Conservation (phyloP, 1,139 yeast species). For the Cylindricascospora bacillispora region DNA sequence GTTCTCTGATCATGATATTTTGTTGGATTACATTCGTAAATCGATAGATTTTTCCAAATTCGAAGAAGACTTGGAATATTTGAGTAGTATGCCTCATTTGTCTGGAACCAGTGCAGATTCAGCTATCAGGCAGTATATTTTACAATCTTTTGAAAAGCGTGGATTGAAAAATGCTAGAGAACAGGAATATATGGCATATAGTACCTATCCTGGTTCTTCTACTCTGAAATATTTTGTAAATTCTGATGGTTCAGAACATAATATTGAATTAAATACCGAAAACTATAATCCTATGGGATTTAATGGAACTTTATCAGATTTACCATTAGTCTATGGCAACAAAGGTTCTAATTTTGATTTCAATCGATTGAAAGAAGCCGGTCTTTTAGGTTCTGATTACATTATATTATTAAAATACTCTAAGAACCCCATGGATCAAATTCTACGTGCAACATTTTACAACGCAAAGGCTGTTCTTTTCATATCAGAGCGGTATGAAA, state of each 20-base stretch:
- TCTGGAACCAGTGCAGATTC: slow-evolving; percentile 84
- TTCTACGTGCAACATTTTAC: slow-evolving; percentile 36
- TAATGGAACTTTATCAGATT: slow-evolving; percentile 44
- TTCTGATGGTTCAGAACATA: slow-evolving; percentile 31
- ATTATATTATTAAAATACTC: slow-evolving; percentile 57
- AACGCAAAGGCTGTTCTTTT: slow-evolving; percentile 48
- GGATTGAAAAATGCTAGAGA: slow-evolving; percentile 44
- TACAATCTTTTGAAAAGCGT: slow-evolving; percentile 43
- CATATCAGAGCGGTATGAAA: slow-evolving; percentile 20
- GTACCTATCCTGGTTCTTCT: slow-evolving; percentile 10
- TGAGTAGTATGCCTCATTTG: slow-evolving; percentile 76
- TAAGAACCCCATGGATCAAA: slow-evolving; percentile 37
- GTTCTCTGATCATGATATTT: slow-evolving; percentile 46
- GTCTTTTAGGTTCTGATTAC: slow-evolving; percentile 29
- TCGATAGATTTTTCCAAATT: slow-evolving; percentile 45
- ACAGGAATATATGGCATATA: slow-evolving; percentile 23
- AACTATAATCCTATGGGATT: slow-evolving; percentile 62
- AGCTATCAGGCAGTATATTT: slow-evolving; percentile 54
- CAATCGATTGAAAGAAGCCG: slow-evolving; percentile 28
- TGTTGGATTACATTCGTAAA: slow-evolving; percentile 38
- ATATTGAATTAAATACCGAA: slow-evolving; percentile 30
- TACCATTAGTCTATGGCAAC: slow-evolving; percentile 42
- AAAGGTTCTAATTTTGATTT: slow-evolving; percentile 54
- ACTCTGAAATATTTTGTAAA: not conserved
- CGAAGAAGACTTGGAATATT: slow-evolving; percentile 59